Evolutionary conservation across 2,329 filamentous ascomycete genomes (phyloP).

Genomic region (Chrysoporthe puriensis): DNA sequence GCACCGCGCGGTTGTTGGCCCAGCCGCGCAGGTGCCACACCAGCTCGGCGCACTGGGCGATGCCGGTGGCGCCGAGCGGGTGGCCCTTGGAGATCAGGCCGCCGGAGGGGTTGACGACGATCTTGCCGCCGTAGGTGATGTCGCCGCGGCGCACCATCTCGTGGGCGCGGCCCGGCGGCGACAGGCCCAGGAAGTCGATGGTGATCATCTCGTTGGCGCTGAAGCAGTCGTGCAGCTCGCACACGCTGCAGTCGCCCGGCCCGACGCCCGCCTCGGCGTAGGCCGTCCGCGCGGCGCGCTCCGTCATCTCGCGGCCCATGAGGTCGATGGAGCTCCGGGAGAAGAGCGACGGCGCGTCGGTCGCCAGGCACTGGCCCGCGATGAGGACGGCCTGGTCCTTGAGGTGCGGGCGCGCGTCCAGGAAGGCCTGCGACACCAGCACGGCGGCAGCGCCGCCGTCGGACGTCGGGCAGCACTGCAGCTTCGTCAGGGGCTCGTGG

Average conservation of each 20-base stretch:
- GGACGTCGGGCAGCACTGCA: conserved; percentile 98
- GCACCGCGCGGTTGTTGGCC: conserved; percentile 84
- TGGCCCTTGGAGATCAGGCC: conserved; percentile 96
- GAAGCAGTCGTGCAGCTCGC: conserved; percentile 97
- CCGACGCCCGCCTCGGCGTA: conserved; percentile 72
- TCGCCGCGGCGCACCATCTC: conserved; percentile 85
- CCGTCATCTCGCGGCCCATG: conserved; percentile 85
- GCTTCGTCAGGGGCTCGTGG: conserved; percentile 86
- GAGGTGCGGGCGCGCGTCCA: conserved; percentile 82
- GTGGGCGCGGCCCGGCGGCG: conserved; percentile 80
- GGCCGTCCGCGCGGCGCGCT: conserved; percentile 70
- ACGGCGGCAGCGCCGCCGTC: conserved; percentile 90
- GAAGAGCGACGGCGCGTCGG: conserved; percentile 80
- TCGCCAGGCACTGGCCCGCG: conserved; percentile 85
- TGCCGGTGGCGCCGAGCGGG: conserved; percentile 89
- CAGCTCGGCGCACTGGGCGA: conserved; percentile 92
- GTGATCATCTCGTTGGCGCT: conserved; percentile 91
- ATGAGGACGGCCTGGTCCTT: conserved; percentile 83
- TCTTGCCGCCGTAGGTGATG: conserved; percentile 86
- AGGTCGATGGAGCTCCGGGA: conserved; percentile 82
- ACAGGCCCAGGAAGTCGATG: conserved; percentile 83
- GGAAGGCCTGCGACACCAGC: conserved; percentile 85
- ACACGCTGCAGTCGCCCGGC: conserved; percentile 74
- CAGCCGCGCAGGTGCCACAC: conserved; percentile 95
- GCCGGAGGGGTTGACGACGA: conserved; percentile 90